A percentile compares a stretch with the other conserved stretches of the same genome.
phyloP scores from a whole-genome alignment of 257 asterid species.

The Rubia yunnanensis region DNA sequence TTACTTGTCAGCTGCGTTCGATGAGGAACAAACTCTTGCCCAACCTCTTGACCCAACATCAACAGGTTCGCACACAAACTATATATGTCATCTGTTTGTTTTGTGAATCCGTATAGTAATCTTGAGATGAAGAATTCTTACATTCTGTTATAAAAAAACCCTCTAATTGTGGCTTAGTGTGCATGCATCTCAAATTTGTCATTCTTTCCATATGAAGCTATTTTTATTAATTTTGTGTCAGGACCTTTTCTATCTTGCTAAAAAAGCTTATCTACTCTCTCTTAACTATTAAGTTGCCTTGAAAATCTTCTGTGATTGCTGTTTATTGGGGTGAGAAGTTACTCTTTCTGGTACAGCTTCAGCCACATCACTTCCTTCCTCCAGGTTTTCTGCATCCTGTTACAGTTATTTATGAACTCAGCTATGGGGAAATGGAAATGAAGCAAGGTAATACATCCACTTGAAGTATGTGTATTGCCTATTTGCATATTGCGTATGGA shows the following conservation, averaged over 20 bases:
- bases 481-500: not conserved
- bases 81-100: conserved; percentile 4
- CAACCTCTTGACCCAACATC: conserved; percentile 45
- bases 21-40: conserved; percentile 53
- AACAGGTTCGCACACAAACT: conserved; percentile 41
- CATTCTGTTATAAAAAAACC: not conserved
- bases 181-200: conserved; percentile 4
- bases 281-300: not conserved
- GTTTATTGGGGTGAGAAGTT: conserved; percentile 11
- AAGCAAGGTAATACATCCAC: conserved; percentile 56
- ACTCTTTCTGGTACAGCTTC: conserved; percentile 44
- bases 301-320: not conserved
- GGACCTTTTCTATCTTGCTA: not conserved
- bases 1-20: conserved; percentile 63
- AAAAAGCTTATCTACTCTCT: not conserved
- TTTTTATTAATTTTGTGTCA: not conserved
- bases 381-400: conserved; percentile 72
- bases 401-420: conserved; percentile 68
- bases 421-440: conserved; percentile 89
- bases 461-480: not conserved
- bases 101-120: not conserved
- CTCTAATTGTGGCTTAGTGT: not conserved
- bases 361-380: conserved; percentile 85
- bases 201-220: not conserved
- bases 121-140: not conserved